Conservation (phyloP, 306 rosid genomes). For the Argentina anserina region DNA sequence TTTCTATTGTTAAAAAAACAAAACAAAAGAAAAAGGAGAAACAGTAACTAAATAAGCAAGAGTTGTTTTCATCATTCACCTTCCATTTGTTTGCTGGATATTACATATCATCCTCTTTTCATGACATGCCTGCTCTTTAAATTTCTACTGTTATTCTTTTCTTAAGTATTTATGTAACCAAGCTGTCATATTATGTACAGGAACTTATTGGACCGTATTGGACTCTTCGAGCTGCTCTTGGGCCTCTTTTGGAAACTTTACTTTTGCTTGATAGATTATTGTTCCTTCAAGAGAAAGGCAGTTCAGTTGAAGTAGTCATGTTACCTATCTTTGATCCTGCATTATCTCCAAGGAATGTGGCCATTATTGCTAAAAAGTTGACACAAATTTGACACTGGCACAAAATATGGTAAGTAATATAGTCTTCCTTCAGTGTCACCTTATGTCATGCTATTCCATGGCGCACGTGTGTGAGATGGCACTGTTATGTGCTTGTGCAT, state of each 20-base stretch:
- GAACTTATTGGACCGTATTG: conserved; percentile 82
- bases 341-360: conserved; percentile 85
- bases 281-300: conserved; percentile 83
- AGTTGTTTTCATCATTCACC: not conserved
- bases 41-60: not conserved
- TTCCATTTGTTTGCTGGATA: not conserved
- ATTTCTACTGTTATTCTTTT: not conserved
- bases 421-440: not conserved
- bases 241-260: conserved; percentile 82
- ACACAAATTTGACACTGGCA: conserved; percentile 30
- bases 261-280: conserved; percentile 83
- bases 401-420: conserved; percentile 5
- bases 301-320: conserved; percentile 53
- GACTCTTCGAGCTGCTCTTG: conserved; percentile 93
- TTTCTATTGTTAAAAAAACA: not conserved
- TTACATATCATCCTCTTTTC: not conserved
- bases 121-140: not conserved
- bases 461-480: not conserved
- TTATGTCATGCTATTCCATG: not conserved
- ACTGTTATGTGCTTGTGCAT: not conserved
- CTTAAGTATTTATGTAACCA: not conserved
- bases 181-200: conserved; percentile 36
- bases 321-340: conserved; percentile 75
- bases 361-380: conserved; percentile 69
- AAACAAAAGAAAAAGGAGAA: too few relatives aligned